These are phyloP conservation scores for Mycena olivaceomarginata DNA, from an alignment of 768 basidiomycete genomes.

Conservation along the genomic window DNA sequence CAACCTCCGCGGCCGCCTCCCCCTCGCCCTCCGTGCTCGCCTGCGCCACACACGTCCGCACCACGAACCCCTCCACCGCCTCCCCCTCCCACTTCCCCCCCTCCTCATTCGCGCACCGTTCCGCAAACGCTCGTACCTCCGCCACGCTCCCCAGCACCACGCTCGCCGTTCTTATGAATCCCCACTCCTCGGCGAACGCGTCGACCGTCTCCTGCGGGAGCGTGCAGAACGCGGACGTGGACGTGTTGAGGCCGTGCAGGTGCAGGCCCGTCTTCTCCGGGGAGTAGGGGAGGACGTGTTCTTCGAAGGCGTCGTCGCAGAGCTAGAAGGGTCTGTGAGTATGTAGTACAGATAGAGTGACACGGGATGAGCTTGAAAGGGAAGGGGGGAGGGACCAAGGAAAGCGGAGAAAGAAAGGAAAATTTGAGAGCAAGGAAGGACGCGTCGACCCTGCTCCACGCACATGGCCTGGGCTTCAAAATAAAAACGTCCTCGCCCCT, in stretches of 20 bases:
- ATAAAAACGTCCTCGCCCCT: too few relatives aligned
- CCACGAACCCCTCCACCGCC: slow-evolving; percentile 86
- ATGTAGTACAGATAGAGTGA: background rate
- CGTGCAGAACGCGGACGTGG: slow-evolving; percentile 81
- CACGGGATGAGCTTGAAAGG: too few relatives aligned
- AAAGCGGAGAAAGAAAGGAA: too few relatives aligned
- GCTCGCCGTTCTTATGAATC: slow-evolving; percentile 88
- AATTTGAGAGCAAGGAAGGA: too few relatives aligned
- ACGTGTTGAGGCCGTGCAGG: slow-evolving; percentile 92
- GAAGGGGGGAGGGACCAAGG: too few relatives aligned
- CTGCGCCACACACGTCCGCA: slow-evolving; percentile 72
- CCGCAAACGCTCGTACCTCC: slow-evolving; percentile 85
- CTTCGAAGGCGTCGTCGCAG: slow-evolving; percentile 98
- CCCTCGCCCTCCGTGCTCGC: slow-evolving; percentile 52
- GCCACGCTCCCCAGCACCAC: slow-evolving; percentile 74
- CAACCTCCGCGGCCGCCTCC: too few relatives aligned
- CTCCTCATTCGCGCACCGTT: slow-evolving; percentile 71
- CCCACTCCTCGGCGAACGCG: slow-evolving; percentile 91
- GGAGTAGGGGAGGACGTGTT: slow-evolving; percentile 93
- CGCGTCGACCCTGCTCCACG: too few relatives aligned
- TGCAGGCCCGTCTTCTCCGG: slow-evolving; percentile 92
- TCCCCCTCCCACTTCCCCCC: slow-evolving; percentile 85
- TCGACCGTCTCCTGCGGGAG: slow-evolving; percentile 81
- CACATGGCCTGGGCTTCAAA: too few relatives aligned
- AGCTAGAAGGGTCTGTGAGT: slow-evolving; percentile 70